Conservation (phyloP, 2,329 filamentous ascomycete genomes). For the Ophiosphaerella narmari region DNA sequence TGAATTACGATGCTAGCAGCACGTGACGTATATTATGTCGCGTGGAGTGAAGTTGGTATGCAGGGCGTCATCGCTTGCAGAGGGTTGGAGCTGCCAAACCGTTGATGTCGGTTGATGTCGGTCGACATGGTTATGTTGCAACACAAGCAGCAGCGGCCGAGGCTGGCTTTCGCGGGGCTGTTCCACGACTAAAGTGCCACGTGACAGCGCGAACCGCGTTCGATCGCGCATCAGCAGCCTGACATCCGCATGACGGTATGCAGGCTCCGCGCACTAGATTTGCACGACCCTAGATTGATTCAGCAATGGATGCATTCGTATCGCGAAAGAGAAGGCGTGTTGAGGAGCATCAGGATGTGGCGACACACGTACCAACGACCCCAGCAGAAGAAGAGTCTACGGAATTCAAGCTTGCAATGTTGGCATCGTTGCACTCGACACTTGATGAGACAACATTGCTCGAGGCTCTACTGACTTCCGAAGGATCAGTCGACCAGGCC, state of each 20-base stretch:
- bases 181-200: constrained; percentile 13
- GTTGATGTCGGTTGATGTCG: constrained; percentile 19
- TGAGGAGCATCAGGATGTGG: constrained; percentile 12
- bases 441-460: constrained; percentile 70
- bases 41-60: constrained; percentile 7
- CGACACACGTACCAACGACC: background rate
- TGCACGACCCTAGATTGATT: background rate
- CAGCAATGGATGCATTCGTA: constrained; percentile 46
- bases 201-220: constrained; percentile 17
- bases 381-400: constrained; percentile 72
- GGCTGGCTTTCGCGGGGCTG: constrained; percentile 26
- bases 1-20: background rate
- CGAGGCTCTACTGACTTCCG: constrained; percentile 75
- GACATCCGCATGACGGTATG: too few relatives aligned
- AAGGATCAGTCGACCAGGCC: constrained; percentile 74
- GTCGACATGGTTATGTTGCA: constrained; percentile 21
- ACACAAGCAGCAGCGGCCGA: constrained; percentile 23
- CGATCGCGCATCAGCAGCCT: background rate
- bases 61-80: constrained; percentile 22
- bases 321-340: constrained; percentile 42
- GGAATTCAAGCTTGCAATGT: constrained; percentile 83
- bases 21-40: constrained; percentile 11
- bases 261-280: too few relatives aligned
- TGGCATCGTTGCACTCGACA: constrained; percentile 75
- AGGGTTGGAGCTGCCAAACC: constrained; percentile 6